phyloP scores from a whole-genome alignment of 495 filamentous ascomycete genomes.

The Aspergillus baeticus region DNA sequence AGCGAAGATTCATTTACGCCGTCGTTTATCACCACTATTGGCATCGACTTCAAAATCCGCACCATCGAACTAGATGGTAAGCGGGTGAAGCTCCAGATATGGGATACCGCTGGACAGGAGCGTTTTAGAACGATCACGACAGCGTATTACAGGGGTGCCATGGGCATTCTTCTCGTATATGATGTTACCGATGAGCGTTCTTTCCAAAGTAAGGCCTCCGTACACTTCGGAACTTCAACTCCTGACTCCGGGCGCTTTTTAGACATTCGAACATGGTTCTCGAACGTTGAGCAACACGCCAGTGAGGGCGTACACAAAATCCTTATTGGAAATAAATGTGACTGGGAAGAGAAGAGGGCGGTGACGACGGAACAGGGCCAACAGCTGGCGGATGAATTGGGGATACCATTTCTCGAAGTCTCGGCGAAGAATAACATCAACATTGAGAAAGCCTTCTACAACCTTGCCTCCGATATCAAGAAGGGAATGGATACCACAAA shows the following conservation, averaged over 20 bases:
- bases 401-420: constrained; percentile 97
- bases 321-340: constrained; percentile 98
- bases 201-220: constrained; percentile 83
- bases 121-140: constrained; percentile 98
- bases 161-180: constrained; percentile 98
- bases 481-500: constrained; percentile 76
- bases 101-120: constrained; percentile 98
- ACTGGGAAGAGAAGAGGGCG: constrained; percentile 98
- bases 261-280: constrained; percentile 99
- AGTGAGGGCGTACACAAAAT: constrained; percentile 99
- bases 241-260: background rate
- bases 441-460: constrained; percentile 98
- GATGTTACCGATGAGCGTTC: constrained; percentile 97
- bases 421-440: constrained; percentile 99
- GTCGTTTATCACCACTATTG: constrained; percentile 98
- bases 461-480: constrained; percentile 94
- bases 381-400: constrained; percentile 89
- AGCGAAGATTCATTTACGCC: constrained; percentile 98
- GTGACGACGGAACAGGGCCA: constrained; percentile 93
- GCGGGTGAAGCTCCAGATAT: constrained; percentile 97
- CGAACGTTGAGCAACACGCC: constrained; percentile 98
- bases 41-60: constrained; percentile 99
- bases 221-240: background rate
- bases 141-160: constrained; percentile 96
- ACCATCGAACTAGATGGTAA: constrained; percentile 99